Conservation (phyloP, 305 asterid species). For the Withania somnifera region DNA sequence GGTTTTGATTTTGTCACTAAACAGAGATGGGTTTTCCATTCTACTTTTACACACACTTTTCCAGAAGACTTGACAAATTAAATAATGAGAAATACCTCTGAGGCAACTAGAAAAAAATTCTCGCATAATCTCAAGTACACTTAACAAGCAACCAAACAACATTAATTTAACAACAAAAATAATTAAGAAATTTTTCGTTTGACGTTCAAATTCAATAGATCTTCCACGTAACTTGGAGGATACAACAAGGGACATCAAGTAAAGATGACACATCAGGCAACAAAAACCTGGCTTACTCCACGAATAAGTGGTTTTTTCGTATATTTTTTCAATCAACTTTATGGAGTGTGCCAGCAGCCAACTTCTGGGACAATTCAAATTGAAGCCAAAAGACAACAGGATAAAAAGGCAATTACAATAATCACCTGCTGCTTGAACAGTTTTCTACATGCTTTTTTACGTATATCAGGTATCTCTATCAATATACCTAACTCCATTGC, state of each 20-base stretch:
- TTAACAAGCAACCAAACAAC: neutral
- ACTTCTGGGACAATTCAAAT: neutral
- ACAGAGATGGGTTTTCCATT: neutral
- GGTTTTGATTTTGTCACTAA: neutral
- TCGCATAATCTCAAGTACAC: neutral
- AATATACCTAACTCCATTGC: conserved; percentile 63
- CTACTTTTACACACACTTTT: neutral
- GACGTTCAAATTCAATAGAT: neutral
- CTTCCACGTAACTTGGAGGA: neutral
- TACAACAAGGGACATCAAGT: neutral
- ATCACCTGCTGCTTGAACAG: conserved; percentile 65
- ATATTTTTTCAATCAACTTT: neutral
- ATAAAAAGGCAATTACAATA: neutral
- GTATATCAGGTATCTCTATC: conserved; percentile 66
- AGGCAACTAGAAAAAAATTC: neutral
- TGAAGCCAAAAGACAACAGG: neutral
- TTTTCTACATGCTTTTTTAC: conserved; percentile 51
- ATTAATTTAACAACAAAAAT: neutral
- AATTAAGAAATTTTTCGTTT: neutral
- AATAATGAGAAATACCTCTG: neutral
- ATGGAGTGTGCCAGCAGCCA: neutral
- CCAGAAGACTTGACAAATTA: neutral
- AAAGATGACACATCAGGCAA: neutral
- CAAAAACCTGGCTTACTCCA: neutral
- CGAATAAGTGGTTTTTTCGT: neutral